Base-by-base conservation (phyloP, 176 grass and related monocot species). In the Avena sativa region DNA sequence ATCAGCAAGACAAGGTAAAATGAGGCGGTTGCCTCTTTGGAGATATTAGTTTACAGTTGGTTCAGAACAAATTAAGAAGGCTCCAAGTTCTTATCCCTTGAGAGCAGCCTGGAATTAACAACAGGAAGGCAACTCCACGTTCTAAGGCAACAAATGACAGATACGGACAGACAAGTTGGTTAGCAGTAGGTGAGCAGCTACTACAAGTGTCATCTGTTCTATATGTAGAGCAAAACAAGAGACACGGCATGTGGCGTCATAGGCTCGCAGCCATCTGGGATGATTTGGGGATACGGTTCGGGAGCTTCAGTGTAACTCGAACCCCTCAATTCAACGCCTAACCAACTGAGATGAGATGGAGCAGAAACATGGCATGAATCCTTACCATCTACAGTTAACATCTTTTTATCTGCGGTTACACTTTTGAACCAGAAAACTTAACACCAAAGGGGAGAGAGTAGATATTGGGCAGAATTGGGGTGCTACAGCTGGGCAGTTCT, bases 111-210 rank as follows among this genome's bases (percentile, higher is more conserved):
- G 30, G 59, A 81, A 68, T 85, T 85, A 81, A 81, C 9, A 76
- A 53, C 23, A 46, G 60, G 5, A 62, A 61, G 21, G 73, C 40
- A n/a, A 79, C 59, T 74, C 49, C 38, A 63, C 23, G 43, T 61
- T 61, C 59, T 12, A 44, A 80, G 34, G 34, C 32, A 85, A 70
- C 46, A 17, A 30, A 32, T 14, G 55, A 7, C 68, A 76, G 80
- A 90, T 76, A 80, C 59, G 79, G 85, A 88, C 81, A 88, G 26
- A 70, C 28, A 88, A 34, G 76, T 76, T 70, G n/a, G 89, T 88
- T 75, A 63, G 86, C 76, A 85, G 89, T 81, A 88, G 89, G 89
- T 91, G 61, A 85, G 61, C 81, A 85, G 77, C 86, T 68, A 77
- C 81, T 68, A 77, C 81, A 70, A 53, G 81, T 76, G 81, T 3